phyloP scores from a whole-genome alignment of 2,329 filamentous ascomycete genomes.

The Aspergillus sp. region DNA sequence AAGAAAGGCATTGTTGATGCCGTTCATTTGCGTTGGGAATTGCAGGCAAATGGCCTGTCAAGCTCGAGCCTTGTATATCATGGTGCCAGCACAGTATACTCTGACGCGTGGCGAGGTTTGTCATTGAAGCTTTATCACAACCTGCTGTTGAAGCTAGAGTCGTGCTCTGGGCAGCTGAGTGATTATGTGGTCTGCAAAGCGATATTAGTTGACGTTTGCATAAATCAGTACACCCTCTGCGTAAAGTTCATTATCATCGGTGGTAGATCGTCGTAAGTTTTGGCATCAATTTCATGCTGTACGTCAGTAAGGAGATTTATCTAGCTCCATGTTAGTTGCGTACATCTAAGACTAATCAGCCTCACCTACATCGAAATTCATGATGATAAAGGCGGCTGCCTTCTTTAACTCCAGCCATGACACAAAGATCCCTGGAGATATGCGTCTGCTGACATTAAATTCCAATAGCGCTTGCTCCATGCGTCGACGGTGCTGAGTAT shows the following conservation, averaged over 20 bases:
- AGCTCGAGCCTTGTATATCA: too few relatives aligned
- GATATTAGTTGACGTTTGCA: background rate
- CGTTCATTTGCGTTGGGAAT: too few relatives aligned
- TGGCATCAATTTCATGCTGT: too few relatives aligned
- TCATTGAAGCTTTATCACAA: too few relatives aligned
- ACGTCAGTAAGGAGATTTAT: background rate
- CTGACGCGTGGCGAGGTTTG: too few relatives aligned
- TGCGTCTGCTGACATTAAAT: slow-evolving; percentile 1
- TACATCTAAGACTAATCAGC: background rate
- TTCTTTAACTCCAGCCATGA: background rate
- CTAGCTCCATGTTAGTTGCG: background rate
- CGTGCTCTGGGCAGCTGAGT: too few relatives aligned
- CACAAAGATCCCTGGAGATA: background rate
- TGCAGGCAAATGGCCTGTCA: too few relatives aligned
- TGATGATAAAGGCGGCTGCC: background rate
- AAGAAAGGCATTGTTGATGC: too few relatives aligned
- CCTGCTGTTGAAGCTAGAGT: too few relatives aligned
- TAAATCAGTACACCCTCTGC: background rate
- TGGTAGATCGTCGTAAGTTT: background rate
- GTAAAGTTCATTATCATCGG: background rate
- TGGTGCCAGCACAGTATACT: too few relatives aligned
- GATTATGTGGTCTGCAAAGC: too few relatives aligned
- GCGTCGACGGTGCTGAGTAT: slow-evolving; percentile 14
- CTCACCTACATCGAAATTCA: background rate
- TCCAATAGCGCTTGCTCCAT: slow-evolving; percentile 27